phyloP scores from a whole-genome alignment of 2,329 filamentous ascomycete genomes.

The Orbilia quercus region DNA sequence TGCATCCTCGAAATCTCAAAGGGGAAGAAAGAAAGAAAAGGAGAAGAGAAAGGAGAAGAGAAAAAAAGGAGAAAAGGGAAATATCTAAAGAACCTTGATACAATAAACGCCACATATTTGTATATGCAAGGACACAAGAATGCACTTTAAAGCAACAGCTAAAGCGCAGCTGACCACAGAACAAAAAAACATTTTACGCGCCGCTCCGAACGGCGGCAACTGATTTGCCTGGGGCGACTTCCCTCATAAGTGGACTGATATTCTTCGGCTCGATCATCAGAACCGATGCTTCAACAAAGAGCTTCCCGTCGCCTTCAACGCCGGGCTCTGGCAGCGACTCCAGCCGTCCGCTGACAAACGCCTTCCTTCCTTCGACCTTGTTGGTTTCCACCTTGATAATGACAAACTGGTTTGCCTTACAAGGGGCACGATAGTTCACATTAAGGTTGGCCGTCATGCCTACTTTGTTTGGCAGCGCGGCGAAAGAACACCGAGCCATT shows the following conservation, averaged over 20 bases:
- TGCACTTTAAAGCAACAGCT: slow-evolving; percentile 18
- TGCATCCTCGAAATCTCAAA: slow-evolving; percentile 24
- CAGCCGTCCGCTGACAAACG: slow-evolving; percentile 88
- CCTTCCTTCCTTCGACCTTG: slow-evolving; percentile 91
- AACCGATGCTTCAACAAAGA: slow-evolving; percentile 82
- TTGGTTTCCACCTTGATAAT: slow-evolving; percentile 82
- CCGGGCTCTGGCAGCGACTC: slow-evolving; percentile 74
- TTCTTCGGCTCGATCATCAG: slow-evolving; percentile 89
- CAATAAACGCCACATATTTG: slow-evolving; percentile 36
- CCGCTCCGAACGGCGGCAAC: slow-evolving; percentile 25
- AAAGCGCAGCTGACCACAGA: too few species aligned
- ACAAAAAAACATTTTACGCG: too few species aligned
- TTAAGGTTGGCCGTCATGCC: slow-evolving; percentile 87
- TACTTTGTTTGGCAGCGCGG: slow-evolving; percentile 84
- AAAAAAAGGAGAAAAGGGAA: slow-evolving; percentile 9
- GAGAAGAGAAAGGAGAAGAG: slow-evolving; percentile 16
- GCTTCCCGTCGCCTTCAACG: slow-evolving; percentile 68
- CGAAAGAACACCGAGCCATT: slow-evolving; percentile 86
- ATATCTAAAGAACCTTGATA: slow-evolving; percentile 6
- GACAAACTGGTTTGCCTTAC: slow-evolving; percentile 78
- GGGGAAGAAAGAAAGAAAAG: slow-evolving; percentile 1
- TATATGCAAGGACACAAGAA: slow-evolving; percentile 22
- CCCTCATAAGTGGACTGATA: slow-evolving; percentile 67
- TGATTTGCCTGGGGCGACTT: slow-evolving; percentile 40
- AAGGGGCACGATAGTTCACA: slow-evolving; percentile 83